Evolutionary conservation across 2,329 filamentous ascomycete species (phyloP).

Genomic region (Ophiosphaerella herpotricha): DNA sequence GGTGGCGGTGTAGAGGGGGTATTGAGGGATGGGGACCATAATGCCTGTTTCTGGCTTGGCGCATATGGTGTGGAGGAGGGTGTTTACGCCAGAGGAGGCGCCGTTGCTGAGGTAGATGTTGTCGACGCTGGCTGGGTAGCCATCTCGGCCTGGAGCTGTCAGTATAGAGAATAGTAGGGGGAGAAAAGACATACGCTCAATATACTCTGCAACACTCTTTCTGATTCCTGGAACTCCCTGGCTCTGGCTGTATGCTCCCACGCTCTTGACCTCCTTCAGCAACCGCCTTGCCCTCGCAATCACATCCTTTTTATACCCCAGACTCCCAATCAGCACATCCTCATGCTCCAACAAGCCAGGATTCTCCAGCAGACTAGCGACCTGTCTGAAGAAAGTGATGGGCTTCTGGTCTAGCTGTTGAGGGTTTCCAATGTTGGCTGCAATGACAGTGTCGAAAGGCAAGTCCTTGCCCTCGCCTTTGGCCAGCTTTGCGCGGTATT

Average conservation of each 20-base stretch:
- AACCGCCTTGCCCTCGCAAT: constrained; percentile 81
- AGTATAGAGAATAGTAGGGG: constrained; percentile 6
- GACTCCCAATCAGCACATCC: constrained; percentile 71
- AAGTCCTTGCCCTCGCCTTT: constrained; percentile 65
- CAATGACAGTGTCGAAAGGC: constrained; percentile 89
- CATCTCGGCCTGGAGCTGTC: constrained; percentile 70
- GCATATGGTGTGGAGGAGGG: constrained; percentile 87
- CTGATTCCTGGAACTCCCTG: constrained; percentile 85
- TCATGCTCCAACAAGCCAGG: constrained; percentile 81
- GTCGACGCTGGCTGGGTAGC: constrained; percentile 77
- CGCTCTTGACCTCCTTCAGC: constrained; percentile 81
- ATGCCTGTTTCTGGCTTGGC: constrained; percentile 76
- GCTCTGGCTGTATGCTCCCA: constrained; percentile 95
- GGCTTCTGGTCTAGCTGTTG: constrained; percentile 99
- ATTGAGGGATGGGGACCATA: constrained; percentile 94
- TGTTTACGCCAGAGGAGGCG: constrained; percentile 93
- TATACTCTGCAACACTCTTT: constrained; percentile 88
- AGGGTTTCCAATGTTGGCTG: constrained; percentile 98
- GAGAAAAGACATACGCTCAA: constrained; percentile 68
- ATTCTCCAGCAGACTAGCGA: constrained; percentile 90
- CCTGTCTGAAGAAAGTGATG: constrained; percentile 98
- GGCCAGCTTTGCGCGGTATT: constrained; percentile 76
- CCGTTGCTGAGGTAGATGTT: constrained; percentile 90
- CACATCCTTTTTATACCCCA: constrained; percentile 91
- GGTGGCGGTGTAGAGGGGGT: constrained; percentile 95